Evolutionary conservation across 2,329 filamentous ascomycete genomes (phyloP).

Genomic region (Coniochaeta hoffmannii): DNA sequence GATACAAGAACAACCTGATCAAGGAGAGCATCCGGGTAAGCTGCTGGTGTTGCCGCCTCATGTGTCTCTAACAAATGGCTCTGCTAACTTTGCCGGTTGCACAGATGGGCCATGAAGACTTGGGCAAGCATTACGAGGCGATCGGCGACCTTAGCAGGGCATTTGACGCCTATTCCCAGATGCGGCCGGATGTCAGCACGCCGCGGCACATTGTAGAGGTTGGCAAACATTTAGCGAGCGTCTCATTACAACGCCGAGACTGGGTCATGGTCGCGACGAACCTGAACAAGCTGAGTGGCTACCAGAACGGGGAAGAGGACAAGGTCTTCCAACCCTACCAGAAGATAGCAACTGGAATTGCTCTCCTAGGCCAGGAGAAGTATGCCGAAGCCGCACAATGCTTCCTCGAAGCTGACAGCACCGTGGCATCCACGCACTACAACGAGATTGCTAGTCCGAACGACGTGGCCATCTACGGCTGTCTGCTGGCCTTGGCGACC

Average conservation of each 20-base stretch:
- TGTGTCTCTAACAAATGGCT: not conserved
- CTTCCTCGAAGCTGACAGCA: slow-evolving; percentile 61
- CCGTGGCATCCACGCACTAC: slow-evolving; percentile 42
- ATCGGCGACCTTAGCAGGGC: slow-evolving; percentile 69
- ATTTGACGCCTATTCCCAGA: slow-evolving; percentile 70
- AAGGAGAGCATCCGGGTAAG: slow-evolving; percentile 90
- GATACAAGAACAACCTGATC: slow-evolving; percentile 93
- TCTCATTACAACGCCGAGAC: slow-evolving; percentile 68
- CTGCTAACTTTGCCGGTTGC: not conserved
- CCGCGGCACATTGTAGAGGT: slow-evolving; percentile 79
- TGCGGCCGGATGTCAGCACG: slow-evolving; percentile 85
- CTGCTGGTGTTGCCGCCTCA: not conserved
- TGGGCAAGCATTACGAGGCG: slow-evolving; percentile 74
- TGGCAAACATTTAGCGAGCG: slow-evolving; percentile 67
- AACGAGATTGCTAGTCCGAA: slow-evolving; percentile 72
- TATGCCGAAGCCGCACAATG: slow-evolving; percentile 58
- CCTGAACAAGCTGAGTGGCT: slow-evolving; percentile 54
- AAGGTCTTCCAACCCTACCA: slow-evolving; percentile 41
- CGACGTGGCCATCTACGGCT: slow-evolving; percentile 87
- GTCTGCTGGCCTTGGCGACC: slow-evolving; percentile 80
- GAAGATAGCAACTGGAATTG: slow-evolving; percentile 44
- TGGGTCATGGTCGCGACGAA: slow-evolving; percentile 62
- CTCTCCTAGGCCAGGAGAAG: slow-evolving; percentile 36
- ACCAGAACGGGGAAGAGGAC: slow-evolving; percentile 30
- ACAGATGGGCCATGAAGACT: slow-evolving; percentile 90